Percentiles rank a stretch among this genome's conserved stretches.
phyloP scores from a whole-genome alignment of 1,139 yeast genomes.

The Arxiozyma telluris region DNA sequence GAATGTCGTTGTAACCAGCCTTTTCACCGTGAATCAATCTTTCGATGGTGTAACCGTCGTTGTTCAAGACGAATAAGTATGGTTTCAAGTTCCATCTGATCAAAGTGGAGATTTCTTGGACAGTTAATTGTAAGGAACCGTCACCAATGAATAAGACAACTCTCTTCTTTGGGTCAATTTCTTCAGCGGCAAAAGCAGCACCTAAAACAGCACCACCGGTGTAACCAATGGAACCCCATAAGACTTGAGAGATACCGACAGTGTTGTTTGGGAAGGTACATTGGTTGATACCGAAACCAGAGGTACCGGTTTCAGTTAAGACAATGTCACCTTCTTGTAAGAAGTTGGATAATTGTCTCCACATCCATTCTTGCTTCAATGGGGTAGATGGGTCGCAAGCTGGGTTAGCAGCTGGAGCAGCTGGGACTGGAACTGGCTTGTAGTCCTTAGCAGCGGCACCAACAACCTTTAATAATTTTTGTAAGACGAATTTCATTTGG shows the following conservation, averaged over 20 bases:
- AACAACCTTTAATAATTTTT: constrained; percentile 37
- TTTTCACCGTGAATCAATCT: constrained; percentile 75
- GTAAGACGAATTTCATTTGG: constrained; percentile 64
- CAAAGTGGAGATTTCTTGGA: constrained; percentile 79
- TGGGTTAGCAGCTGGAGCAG: constrained; percentile 39
- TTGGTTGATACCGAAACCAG: constrained; percentile 78
- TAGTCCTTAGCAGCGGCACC: constrained; percentile 35
- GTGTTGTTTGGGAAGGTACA: constrained; percentile 67
- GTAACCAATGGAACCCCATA: constrained; percentile 88
- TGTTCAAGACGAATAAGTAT: constrained; percentile 74
- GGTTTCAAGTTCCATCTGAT: constrained; percentile 73
- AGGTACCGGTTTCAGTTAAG: constrained; percentile 82
- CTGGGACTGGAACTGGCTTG: constrained; percentile 42
- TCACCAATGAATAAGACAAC: constrained; percentile 82
- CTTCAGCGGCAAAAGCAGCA: constrained; percentile 78
- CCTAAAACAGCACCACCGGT: constrained; percentile 81
- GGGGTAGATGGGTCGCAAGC: constrained; percentile 31
- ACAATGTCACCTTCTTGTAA: constrained; percentile 72
- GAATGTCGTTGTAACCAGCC: constrained; percentile 72
- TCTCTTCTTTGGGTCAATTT: constrained; percentile 58
- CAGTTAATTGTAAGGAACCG: constrained; percentile 82
- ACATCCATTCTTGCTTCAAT: constrained; percentile 69
- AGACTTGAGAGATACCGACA: constrained; percentile 75
- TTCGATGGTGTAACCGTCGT: constrained; percentile 85
- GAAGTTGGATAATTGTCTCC: constrained; percentile 71